phyloP scores from a whole-genome alignment of 331 rosid species.

The Telfairia occidentalis region DNA sequence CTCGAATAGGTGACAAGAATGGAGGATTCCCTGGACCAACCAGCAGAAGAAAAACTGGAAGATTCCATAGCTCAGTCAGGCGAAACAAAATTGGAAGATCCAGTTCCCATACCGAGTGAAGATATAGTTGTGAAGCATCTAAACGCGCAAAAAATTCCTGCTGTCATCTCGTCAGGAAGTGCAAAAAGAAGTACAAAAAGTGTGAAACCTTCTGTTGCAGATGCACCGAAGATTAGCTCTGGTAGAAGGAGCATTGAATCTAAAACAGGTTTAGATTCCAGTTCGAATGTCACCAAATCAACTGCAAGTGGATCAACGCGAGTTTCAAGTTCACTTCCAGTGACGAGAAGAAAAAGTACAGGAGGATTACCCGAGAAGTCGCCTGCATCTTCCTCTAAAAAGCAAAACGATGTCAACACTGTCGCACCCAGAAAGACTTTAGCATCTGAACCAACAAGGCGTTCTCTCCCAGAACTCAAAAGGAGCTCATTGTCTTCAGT shows the following conservation, averaged over 20 bases:
- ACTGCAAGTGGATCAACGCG: conserved; percentile 30
- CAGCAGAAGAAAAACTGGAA: conserved; percentile 35
- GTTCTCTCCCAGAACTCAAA: conserved; percentile 65
- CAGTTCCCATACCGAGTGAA: conserved; percentile 30
- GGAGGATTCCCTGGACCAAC: conserved; percentile 42
- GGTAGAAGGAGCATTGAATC: conserved; percentile 38
- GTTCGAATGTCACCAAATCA: conserved; percentile 26
- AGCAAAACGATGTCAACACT: conserved; percentile 20
- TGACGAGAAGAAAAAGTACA: conserved; percentile 50
- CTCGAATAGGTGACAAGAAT: conserved; percentile 22
- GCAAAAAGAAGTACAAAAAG: conserved; percentile 24
- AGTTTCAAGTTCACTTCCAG: conserved; percentile 36
- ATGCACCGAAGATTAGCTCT: conserved; percentile 25
- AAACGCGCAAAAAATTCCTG: conserved; percentile 13
- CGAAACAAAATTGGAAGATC: conserved; percentile 42
- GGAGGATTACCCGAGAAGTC: conserved; percentile 60
- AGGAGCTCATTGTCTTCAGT: conserved; percentile 49
- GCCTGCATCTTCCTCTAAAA: conserved; percentile 27
- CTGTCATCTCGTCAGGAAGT: conserved; percentile 21
- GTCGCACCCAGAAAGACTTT: conserved; percentile 22
- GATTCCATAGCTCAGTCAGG: conserved; percentile 26
- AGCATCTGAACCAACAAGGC: conserved; percentile 34
- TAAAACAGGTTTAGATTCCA: conserved; percentile 28
- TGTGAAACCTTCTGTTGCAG: conserved; percentile 25
- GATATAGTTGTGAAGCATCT: conserved; percentile 25